phyloP scores from a whole-genome alignment of 2,329 filamentous ascomycete species.

The Calonectria hongkongensis region DNA sequence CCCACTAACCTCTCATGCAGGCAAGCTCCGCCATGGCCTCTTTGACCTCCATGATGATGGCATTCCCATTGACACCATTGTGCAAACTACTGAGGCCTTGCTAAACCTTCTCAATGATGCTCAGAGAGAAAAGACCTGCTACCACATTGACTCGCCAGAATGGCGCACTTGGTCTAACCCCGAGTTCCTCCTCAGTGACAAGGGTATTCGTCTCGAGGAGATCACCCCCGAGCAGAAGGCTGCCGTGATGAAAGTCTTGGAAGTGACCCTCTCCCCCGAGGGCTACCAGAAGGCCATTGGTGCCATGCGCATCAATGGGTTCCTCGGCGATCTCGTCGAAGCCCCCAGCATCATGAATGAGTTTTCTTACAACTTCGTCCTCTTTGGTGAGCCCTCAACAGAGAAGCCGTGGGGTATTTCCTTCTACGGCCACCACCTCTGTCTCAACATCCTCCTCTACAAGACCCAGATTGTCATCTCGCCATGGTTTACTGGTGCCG shows the following conservation, averaged over 20 bases:
- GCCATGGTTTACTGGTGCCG: slow-evolving; percentile 87
- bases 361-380: slow-evolving; percentile 83
- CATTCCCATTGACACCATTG: slow-evolving; percentile 75
- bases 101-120: slow-evolving; percentile 67
- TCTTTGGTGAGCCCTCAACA: slow-evolving; percentile 79
- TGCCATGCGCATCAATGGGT: slow-evolving; percentile 85
- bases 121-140: slow-evolving; percentile 69
- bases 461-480: slow-evolving; percentile 79
- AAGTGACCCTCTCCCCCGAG: slow-evolving; percentile 77
- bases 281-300: slow-evolving; percentile 82
- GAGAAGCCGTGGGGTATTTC: slow-evolving; percentile 81
- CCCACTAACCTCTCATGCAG: slow-evolving; percentile 56
- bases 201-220: slow-evolving; percentile 83
- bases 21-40: slow-evolving; percentile 70
- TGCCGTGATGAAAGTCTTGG: slow-evolving; percentile 73
- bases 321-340: slow-evolving; percentile 81
- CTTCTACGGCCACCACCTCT: slow-evolving; percentile 88
- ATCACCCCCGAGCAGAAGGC: slow-evolving; percentile 63
- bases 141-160: slow-evolving; percentile 81
- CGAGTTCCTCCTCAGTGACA: slow-evolving; percentile 81
- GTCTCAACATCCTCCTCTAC: slow-evolving; percentile 82
- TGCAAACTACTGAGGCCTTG: slow-evolving; percentile 68
- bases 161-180: slow-evolving; percentile 85
- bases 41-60: slow-evolving; percentile 79
- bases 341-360: slow-evolving; percentile 81